Conservation (phyloP, 345 rosid genomes). For the Salix koriyanagi region DNA sequence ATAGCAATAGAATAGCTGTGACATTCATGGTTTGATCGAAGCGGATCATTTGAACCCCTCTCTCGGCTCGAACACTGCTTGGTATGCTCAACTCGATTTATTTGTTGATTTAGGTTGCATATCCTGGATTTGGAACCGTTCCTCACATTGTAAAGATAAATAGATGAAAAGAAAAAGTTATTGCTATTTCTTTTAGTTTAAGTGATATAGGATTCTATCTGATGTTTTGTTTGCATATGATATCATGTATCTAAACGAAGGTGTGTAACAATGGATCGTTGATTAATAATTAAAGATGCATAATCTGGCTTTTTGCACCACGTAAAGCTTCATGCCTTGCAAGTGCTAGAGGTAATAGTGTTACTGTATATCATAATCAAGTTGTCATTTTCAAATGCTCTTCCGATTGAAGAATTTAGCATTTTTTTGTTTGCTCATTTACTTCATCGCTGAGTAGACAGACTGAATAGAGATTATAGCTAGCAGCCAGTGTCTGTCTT, state of each 20-base stretch:
- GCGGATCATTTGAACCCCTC: conserved; percentile 2
- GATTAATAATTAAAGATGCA: too few relatives aligned
- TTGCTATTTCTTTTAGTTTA: conserved; percentile 10
- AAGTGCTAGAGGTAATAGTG: too few relatives aligned
- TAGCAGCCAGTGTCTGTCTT: too few relatives aligned
- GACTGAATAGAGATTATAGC: too few relatives aligned
- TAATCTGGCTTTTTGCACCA: too few relatives aligned
- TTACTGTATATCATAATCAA: too few relatives aligned
- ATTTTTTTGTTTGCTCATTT: too few relatives aligned
- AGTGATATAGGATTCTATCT: neutral
- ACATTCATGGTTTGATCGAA: conserved; percentile 4
- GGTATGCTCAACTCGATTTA: conserved; percentile 1
- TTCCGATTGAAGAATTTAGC: too few relatives aligned
- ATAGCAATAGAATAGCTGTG: conserved; percentile 16
- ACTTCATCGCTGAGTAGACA: too few relatives aligned
- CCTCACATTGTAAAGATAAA: conserved; percentile 28
- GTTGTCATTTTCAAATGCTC: too few relatives aligned
- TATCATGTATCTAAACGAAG: neutral
- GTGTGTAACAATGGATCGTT: too few relatives aligned
- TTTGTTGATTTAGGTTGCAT: conserved; percentile 1
- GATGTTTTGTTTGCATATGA: neutral
- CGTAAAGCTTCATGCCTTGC: too few relatives aligned
- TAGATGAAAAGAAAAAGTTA: conserved; percentile 5
- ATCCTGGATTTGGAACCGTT: conserved; percentile 16
- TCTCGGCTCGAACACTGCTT: neutral